A percentile compares a stretch with the other conserved stretches of the same genome.
Conservation (phyloP, 331 rosid genomes). For the Telfairia occidentalis region DNA sequence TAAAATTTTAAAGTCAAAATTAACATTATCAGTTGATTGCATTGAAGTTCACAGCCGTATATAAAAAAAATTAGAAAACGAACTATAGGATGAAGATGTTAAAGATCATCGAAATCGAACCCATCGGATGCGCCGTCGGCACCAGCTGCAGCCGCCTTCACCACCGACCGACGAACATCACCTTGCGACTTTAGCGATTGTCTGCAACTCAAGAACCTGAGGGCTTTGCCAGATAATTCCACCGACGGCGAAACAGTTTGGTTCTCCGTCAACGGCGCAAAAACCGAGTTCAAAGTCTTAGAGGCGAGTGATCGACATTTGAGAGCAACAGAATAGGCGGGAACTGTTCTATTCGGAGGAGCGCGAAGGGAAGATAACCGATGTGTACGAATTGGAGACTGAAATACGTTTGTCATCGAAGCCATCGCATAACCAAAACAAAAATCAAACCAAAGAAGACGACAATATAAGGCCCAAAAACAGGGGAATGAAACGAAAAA, state of each 20-base stretch:
- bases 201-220: constrained; percentile 22
- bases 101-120: constrained; percentile 19
- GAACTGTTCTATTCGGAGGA: constrained; percentile 19
- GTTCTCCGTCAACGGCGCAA: constrained; percentile 32
- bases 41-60: constrained; percentile 1
- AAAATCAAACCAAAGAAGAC: background rate
- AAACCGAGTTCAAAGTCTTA: constrained; percentile 25
- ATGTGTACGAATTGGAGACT: constrained; percentile 20
- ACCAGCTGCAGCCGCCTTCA: constrained; percentile 48
- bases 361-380: constrained; percentile 26
- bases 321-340: constrained; percentile 17
- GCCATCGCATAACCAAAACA: constrained; percentile 25
- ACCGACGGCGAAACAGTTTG: constrained; percentile 7
- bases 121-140: constrained; percentile 32
- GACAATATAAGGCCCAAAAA: background rate
- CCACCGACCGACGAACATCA: constrained; percentile 22
- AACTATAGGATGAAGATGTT: background rate
- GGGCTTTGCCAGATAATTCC: constrained; percentile 15
- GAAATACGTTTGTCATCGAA: constrained; percentile 24
- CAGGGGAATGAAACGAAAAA: background rate
- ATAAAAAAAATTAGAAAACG: background rate
- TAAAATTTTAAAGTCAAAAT: background rate
- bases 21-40: background rate
- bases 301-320: constrained; percentile 19
- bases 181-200: constrained; percentile 25